Evolutionary conservation across 257 asterid species (phyloP).

Genomic region (Solanum virginianum): DNA sequence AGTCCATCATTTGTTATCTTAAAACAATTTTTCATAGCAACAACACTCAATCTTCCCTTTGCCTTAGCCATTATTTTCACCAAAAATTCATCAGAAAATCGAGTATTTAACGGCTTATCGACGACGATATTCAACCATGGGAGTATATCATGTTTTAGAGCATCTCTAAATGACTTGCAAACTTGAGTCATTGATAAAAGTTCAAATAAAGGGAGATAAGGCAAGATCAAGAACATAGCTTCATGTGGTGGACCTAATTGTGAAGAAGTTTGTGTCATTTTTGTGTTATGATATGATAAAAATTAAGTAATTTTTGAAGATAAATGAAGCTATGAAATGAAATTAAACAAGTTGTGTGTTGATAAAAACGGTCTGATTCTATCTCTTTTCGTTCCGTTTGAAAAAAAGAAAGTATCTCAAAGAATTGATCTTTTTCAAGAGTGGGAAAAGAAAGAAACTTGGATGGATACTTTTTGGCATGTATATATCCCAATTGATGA

Average conservation of each 20-base stretch:
- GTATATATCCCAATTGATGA: neutral
- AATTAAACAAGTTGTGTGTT: neutral
- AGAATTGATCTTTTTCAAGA: neutral
- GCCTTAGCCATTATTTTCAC: conserved; percentile 35
- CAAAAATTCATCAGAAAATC: conserved; percentile 33
- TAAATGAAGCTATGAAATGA: neutral
- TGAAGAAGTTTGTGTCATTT: neutral
- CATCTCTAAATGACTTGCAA: conserved; percentile 56
- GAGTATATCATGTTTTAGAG: conserved; percentile 39
- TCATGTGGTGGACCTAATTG: conserved; percentile 32
- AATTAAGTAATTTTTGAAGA: neutral
- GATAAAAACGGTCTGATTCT: neutral
- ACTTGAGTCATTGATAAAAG: conserved; percentile 41
- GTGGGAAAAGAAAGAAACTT: neutral
- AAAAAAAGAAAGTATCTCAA: too few relatives aligned
- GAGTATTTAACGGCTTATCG: conserved; percentile 36
- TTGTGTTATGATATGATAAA: neutral
- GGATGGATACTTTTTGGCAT: neutral
- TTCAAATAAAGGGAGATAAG: conserved; percentile 56
- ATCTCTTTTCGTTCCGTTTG: too few relatives aligned
- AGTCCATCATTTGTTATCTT: conserved; percentile 56
- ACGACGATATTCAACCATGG: conserved; percentile 57
- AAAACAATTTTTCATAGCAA: conserved; percentile 44
- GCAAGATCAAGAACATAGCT: conserved; percentile 48
- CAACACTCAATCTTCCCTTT: conserved; percentile 31